Evolutionary conservation across 2,329 filamentous ascomycete species (phyloP).

Genomic region (Albophoma yamanashiensis): DNA sequence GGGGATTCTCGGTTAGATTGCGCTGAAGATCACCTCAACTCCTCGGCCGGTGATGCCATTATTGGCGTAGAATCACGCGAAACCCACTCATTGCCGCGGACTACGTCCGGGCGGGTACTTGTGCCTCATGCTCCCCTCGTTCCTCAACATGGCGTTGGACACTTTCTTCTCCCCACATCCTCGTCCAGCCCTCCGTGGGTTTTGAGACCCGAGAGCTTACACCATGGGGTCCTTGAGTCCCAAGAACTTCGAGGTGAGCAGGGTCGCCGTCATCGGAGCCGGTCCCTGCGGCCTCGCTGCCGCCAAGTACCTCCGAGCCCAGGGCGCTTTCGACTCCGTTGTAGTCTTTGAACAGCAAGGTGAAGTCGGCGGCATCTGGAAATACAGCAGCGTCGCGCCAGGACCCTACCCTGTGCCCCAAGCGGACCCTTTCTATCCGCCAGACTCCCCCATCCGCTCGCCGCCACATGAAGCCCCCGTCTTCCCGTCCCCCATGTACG

Average conservation of each 20-base stretch:
- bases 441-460: constrained; percentile 51
- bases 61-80: neutral
- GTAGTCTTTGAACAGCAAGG: constrained; percentile 74
- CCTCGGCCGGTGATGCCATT: neutral
- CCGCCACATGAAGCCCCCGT: constrained; percentile 31
- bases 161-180: neutral
- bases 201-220: neutral
- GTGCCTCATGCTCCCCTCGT: neutral
- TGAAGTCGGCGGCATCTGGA: constrained; percentile 76
- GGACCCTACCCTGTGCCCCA: constrained; percentile 52
- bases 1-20: neutral
- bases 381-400: constrained; percentile 49
- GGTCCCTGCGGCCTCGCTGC: constrained; percentile 70
- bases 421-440: constrained; percentile 49
- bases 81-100: neutral
- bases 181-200: neutral
- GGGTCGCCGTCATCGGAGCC: constrained; percentile 70
- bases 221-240: constrained; percentile 18
- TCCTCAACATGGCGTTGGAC: neutral
- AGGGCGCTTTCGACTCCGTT: constrained; percentile 55
- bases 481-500: constrained; percentile 79
- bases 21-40: neutral
- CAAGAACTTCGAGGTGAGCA: constrained; percentile 38
- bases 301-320: constrained; percentile 70
- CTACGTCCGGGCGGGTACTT: too few species aligned